A percentile compares a stretch with the other conserved stretches of the same genome.
phyloP scores from a whole-genome alignment of 2,329 filamentous ascomycete species.

The Clonostachys chloroleuca region DNA sequence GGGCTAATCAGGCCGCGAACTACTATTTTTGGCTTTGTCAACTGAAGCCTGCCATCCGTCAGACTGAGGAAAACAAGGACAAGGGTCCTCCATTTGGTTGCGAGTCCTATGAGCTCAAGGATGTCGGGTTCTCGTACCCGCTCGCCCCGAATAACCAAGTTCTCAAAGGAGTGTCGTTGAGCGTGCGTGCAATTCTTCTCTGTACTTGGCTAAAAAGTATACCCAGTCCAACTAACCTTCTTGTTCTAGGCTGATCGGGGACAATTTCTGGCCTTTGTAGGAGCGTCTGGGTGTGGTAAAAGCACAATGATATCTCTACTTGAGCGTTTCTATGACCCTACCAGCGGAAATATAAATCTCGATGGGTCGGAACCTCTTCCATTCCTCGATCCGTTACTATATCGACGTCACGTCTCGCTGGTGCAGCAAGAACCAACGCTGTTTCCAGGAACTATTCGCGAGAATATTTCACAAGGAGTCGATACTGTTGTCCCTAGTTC shows the following conservation, averaged over 20 bases:
- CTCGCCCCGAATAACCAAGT: constrained; percentile 16
- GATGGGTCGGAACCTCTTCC: constrained; percentile 76
- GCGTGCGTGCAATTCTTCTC: constrained; percentile 15
- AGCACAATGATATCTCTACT: constrained; percentile 90
- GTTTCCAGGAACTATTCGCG: constrained; percentile 83
- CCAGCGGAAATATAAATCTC: constrained; percentile 71
- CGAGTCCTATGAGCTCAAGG: constrained; percentile 22
- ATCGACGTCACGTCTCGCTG: constrained; percentile 86
- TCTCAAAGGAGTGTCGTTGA: constrained; percentile 19
- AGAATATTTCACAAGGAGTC: constrained; percentile 74
- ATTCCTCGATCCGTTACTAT: constrained; percentile 80
- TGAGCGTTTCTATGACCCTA: constrained; percentile 90
- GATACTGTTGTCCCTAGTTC: constrained; percentile 57
- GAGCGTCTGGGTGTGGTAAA: constrained; percentile 91
- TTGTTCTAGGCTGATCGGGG: constrained; percentile 47
- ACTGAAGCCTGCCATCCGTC: constrained; percentile 15
- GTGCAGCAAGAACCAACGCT: constrained; percentile 92
- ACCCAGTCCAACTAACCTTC: no score
- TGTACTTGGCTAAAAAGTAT: no score
- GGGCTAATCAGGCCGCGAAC: constrained; percentile 26
- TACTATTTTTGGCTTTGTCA: constrained; percentile 25
- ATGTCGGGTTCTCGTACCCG: constrained; percentile 49
- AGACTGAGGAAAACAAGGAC: constrained; percentile 15
- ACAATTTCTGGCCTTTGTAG: constrained; percentile 89
- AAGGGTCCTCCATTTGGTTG: constrained; percentile 11